Base-by-base conservation (phyloP, 306 rosid genomes). In the Fagus sylvatica region DNA sequence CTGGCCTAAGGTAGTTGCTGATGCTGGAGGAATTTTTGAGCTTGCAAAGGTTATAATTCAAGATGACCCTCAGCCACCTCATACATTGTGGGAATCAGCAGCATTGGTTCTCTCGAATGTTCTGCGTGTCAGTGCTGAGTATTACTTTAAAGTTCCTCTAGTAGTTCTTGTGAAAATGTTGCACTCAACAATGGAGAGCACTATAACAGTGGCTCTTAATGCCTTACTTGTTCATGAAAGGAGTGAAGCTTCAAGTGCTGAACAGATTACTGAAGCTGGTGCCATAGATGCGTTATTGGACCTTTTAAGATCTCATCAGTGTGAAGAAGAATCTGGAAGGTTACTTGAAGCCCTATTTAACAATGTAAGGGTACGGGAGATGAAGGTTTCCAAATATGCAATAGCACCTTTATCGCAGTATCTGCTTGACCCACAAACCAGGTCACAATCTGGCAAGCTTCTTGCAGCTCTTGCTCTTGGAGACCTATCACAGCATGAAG, bases 1-100 rank as follows among this genome's bases (percentile, higher is more conserved):
- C 66, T 95, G 98, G 98, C 98, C 98, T 42, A 92, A 92, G 88
- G 96, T 91, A 15, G 98, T 95, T 80, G 98, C 98, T 69, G 98
- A 95, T 78, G 98, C 98, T 6, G 97, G 98, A 80, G 98, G 98
- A 51, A 84, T 92, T 79, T 89, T 89, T 82, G 98, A 92, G 88
- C 98, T 95, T 79, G 93, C 98, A 67, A 95, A 92, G 83, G 96
- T 95, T 78, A 91, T 95, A 70, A 86, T 95, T 86, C 98, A 95
- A 89, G 98, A 92, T 64, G 97, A 95, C 75, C 98, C 98, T 82
- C 97, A 80, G 78, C 98, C 98, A 80, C 93, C 98, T 30, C 97
- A 84, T 80, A 85, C 86, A 40, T 84, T 95, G 33, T 95, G 97
- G 98, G 98, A 95, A 84, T 92, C 98, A 56, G 95, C 98, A 73